These are phyloP conservation scores for Panicum virgatum DNA, from an alignment of 202 grass and related monocot species.

Conservation along the genomic window DNA sequence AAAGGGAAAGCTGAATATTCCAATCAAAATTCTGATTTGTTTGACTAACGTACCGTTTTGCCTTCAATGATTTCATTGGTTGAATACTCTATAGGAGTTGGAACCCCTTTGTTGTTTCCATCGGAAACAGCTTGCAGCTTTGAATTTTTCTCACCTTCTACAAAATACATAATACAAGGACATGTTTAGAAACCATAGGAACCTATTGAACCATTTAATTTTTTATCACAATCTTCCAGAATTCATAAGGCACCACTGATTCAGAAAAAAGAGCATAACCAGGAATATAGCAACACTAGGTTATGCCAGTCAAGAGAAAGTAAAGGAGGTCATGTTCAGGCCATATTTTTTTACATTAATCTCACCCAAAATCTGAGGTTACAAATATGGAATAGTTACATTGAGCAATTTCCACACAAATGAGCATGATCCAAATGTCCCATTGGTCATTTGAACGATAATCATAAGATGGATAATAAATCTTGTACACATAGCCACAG, in stretches of 20 bases:
- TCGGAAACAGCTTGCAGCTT: slow-evolving; percentile 13
- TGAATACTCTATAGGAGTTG: slow-evolving; percentile 48
- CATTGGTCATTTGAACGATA: background rate
- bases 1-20: background rate
- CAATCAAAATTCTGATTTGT: slow-evolving; percentile 8
- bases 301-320: slow-evolving; percentile 5
- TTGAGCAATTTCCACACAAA: background rate
- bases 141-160: slow-evolving; percentile 33
- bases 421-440: background rate
- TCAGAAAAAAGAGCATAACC: background rate
- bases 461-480: background rate
- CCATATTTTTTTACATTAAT: slow-evolving; percentile 1
- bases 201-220: background rate
- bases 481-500: background rate
- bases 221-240: background rate
- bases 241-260: slow-evolving; percentile 8
- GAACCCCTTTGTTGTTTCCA: slow-evolving; percentile 41
- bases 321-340: background rate
- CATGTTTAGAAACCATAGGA: slow-evolving; percentile 6
- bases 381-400: background rate
- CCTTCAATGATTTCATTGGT: slow-evolving; percentile 66
- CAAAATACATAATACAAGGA: slow-evolving; percentile 21
- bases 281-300: background rate
- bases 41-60: slow-evolving; percentile 46
- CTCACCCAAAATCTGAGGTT: slow-evolving; percentile 1